phyloP scores from a whole-genome alignment of 352 stramenopile species.

The Peronospora belbahrii region DNA sequence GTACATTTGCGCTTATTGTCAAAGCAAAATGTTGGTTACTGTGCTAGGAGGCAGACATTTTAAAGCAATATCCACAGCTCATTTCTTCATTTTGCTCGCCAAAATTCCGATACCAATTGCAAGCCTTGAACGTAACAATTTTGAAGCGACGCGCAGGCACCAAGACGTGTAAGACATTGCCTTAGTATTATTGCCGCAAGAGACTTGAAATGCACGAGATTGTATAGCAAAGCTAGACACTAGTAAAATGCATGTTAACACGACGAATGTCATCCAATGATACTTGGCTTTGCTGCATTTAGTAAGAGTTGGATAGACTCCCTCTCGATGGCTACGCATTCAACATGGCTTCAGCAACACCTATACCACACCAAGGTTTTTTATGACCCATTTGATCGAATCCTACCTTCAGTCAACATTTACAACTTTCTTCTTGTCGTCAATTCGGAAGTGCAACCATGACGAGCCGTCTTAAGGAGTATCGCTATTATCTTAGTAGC shows the following conservation, averaged over 20 bases:
- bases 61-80: constrained; percentile 11
- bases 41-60: neutral
- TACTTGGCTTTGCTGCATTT: no score
- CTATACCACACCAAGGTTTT: neutral
- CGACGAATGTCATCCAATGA: neutral
- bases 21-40: constrained; percentile 4
- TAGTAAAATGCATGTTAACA: neutral
- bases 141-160: neutral
- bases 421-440: neutral
- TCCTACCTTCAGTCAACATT: constrained; percentile 1
- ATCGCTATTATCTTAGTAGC: constrained; percentile 85
- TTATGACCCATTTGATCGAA: neutral
- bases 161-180: neutral
- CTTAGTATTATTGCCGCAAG: neutral
- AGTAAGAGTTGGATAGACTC: no score
- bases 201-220: neutral
- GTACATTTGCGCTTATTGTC: constrained; percentile 4
- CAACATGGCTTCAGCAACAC: no score
- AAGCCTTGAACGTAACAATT: neutral
- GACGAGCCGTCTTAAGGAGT: constrained; percentile 74
- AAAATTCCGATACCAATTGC: no score
- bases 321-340: no score
- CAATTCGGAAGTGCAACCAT: constrained; percentile 20
- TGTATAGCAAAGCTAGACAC: constrained; percentile 1
- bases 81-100: constrained; percentile 14